phyloP scores from a whole-genome alignment of 2,329 filamentous ascomycete genomes.

The Elsinoe fawcettii region DNA sequence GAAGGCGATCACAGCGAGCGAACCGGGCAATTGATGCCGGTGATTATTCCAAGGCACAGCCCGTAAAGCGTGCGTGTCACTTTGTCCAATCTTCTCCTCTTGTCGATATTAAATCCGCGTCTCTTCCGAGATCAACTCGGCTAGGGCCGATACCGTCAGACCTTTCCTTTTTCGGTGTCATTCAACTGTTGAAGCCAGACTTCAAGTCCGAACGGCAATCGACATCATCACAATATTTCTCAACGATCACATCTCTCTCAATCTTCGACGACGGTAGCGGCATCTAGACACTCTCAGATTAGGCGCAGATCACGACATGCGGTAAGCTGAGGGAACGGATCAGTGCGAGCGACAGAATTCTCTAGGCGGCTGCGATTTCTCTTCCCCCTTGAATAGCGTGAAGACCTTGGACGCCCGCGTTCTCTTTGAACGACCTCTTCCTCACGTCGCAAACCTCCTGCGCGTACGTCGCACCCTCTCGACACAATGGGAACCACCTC shows the following conservation, averaged over 20 bases:
- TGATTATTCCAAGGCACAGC: constrained; percentile 6
- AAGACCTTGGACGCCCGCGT: too few species aligned
- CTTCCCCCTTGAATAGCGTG: background rate
- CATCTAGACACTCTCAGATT: background rate
- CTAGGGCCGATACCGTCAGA: background rate
- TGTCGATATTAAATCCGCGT: background rate
- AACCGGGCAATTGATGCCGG: background rate
- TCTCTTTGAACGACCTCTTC: background rate
- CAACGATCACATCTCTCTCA: background rate
- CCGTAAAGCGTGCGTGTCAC: constrained; percentile 8
- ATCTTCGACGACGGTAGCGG: background rate
- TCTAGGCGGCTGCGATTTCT: background rate
- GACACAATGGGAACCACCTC: constrained; percentile 44
- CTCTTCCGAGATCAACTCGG: background rate
- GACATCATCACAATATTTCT: constrained; percentile 10
- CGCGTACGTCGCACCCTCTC: background rate
- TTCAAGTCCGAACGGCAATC: background rate
- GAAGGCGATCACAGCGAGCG: too few species aligned
- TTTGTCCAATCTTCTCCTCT: background rate
- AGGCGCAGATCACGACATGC: background rate
- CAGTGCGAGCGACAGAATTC: background rate
- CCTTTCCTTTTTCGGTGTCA: background rate
- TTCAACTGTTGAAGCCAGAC: constrained; percentile 6
- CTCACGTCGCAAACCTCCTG: background rate
- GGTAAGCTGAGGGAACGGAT: background rate